Conservation (phyloP, 495 filamentous ascomycete species). For the Alectoria sarmentosa region DNA sequence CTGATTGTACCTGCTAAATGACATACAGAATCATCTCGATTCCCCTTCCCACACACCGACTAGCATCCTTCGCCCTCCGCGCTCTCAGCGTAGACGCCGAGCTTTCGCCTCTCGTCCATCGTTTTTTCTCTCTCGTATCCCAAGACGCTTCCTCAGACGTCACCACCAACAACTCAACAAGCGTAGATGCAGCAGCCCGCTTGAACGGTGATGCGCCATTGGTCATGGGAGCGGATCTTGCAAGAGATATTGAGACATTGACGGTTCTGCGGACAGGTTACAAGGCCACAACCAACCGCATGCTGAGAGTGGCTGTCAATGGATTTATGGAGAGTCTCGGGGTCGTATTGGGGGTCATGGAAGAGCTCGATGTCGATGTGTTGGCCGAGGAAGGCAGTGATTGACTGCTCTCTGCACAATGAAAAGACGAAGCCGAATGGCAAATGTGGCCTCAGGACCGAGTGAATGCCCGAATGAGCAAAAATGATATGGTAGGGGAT, state of each 20-base stretch:
- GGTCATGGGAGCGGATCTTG: constrained; percentile 5
- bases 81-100: constrained; percentile 82
- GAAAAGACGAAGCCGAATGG: background rate
- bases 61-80: constrained; percentile 69
- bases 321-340: constrained; percentile 92
- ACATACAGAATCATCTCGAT: constrained; percentile 61
- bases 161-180: constrained; percentile 17
- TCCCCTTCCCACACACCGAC: constrained; percentile 74
- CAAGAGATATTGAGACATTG: constrained; percentile 33
- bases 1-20: constrained; percentile 1
- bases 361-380: constrained; percentile 83
- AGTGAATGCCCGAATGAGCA: background rate
- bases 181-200: background rate
- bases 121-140: constrained; percentile 54
- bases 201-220: constrained; percentile 13
- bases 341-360: constrained; percentile 77
- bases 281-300: constrained; percentile 84
- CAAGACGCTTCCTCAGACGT: constrained; percentile 15
- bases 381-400: constrained; percentile 31
- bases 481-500: background rate
- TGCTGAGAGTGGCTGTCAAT: constrained; percentile 95
- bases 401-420: background rate
- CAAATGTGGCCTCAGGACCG: background rate
- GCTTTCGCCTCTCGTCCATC: constrained; percentile 72
- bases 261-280: constrained; percentile 69